A percentile compares a stretch with the other conserved stretches of the same genome.
phyloP scores from a whole-genome alignment of 305 asterid species.

The Galium porrigens region DNA sequence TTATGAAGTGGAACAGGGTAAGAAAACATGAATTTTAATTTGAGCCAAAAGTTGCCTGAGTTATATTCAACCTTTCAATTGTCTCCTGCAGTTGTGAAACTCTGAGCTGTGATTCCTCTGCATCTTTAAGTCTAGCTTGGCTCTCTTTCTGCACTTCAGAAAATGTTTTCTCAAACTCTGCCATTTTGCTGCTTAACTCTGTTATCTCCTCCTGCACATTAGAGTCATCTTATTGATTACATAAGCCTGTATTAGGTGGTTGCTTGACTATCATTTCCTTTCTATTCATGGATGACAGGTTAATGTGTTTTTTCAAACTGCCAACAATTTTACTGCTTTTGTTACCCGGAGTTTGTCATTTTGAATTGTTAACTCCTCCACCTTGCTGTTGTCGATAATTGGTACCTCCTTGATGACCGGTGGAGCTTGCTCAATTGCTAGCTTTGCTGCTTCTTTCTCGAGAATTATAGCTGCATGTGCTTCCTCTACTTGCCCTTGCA shows the following conservation, averaged over 20 bases:
- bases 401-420: conserved; percentile 85
- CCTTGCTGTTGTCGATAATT: conserved; percentile 58
- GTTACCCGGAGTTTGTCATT: conserved; percentile 65
- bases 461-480: conserved; percentile 51
- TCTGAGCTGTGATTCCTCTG: conserved; percentile 59
- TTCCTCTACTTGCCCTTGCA: conserved; percentile 59
- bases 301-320: neutral
- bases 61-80: conserved; percentile 51
- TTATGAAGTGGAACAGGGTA: conserved; percentile 21
- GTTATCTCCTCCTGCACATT: conserved; percentile 49
- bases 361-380: conserved; percentile 58
- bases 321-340: neutral
- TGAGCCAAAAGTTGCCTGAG: neutral
- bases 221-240: conserved; percentile 12
- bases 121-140: conserved; percentile 48
- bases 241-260: neutral
- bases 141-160: conserved; percentile 53
- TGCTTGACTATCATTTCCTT: neutral
- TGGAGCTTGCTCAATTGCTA: conserved; percentile 83
- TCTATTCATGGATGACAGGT: conserved; percentile 13
- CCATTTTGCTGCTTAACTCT: conserved; percentile 49
- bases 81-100: conserved; percentile 60
- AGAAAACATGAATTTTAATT: conserved; percentile 13
- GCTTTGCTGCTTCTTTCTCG: conserved; percentile 76
- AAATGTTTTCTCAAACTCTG: conserved; percentile 48